Conservation (phyloP, 495 filamentous ascomycete genomes). For the Aspergillus nidulans region DNA sequence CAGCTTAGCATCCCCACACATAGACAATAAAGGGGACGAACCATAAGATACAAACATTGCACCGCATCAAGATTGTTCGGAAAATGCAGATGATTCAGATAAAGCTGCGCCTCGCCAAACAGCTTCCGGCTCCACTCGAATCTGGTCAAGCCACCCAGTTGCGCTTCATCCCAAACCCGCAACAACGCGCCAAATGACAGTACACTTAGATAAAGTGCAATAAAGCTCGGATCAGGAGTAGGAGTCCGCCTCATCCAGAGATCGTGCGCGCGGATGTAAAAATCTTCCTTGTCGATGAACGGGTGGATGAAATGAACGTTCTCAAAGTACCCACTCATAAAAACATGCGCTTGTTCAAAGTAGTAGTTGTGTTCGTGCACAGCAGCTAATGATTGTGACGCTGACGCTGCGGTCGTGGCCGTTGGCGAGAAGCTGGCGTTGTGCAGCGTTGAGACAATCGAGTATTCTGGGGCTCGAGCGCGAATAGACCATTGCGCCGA, state of each 20-base stretch:
- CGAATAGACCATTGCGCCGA: constrained; percentile 13
- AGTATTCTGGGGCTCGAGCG: constrained; percentile 16
- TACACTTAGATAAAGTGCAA: constrained; percentile 38
- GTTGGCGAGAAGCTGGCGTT: constrained; percentile 38
- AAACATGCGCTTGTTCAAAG: constrained; percentile 38
- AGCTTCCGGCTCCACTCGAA: constrained; percentile 43
- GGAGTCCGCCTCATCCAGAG: constrained; percentile 32
- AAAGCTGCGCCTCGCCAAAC: constrained; percentile 37
- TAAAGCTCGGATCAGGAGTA: constrained; percentile 34
- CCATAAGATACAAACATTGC: constrained; percentile 41
- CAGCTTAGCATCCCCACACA: not conserved
- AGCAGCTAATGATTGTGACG: constrained; percentile 16
- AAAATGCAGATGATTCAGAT: constrained; percentile 33
- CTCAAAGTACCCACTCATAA: constrained; percentile 43
- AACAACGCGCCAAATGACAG: constrained; percentile 37
- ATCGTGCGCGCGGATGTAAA: constrained; percentile 32
- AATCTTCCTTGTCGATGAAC: constrained; percentile 39
- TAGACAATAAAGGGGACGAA: constrained; percentile 11
- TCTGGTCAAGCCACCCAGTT: constrained; percentile 30
- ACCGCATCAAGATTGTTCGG: constrained; percentile 40
- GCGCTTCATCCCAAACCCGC: constrained; percentile 37
- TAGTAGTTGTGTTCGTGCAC: constrained; percentile 36
- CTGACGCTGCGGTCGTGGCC: constrained; percentile 16
- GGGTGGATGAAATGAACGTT: constrained; percentile 42
- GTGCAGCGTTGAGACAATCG: constrained; percentile 36